phyloP scores from a whole-genome alignment of 306 rosid genomes.

The Fagus crenata region DNA sequence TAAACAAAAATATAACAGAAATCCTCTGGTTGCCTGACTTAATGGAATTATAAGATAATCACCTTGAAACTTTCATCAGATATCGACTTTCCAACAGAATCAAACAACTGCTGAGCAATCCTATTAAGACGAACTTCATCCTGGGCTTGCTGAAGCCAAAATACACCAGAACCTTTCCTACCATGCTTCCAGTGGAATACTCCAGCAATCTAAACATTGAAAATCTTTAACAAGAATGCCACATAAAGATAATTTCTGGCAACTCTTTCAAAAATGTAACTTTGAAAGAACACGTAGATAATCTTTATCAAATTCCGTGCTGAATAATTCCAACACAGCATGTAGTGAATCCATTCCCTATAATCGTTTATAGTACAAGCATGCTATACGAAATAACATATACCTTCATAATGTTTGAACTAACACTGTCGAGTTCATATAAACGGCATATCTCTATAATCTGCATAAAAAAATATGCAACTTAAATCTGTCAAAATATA shows the following conservation, averaged over 20 bases:
- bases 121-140: conserved; percentile 73
- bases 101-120: conserved; percentile 88
- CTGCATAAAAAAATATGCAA: conserved; percentile 45
- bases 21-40: not conserved
- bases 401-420: conserved; percentile 90
- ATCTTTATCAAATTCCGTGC: not conserved
- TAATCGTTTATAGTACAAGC: conserved; percentile 19
- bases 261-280: not conserved
- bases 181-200: conserved; percentile 96
- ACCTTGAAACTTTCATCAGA: conserved; percentile 96
- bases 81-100: conserved; percentile 86
- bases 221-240: conserved; percentile 10
- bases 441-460: conserved; percentile 88
- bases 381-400: not conserved
- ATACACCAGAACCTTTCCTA: conserved; percentile 78
- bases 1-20: not conserved
- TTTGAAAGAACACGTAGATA: not conserved
- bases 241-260: not conserved
- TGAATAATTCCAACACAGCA: not conserved
- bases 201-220: conserved; percentile 72
- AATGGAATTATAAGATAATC: conserved; percentile 18
- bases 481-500: conserved; percentile 21
- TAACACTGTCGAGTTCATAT: conserved; percentile 63
- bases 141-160: conserved; percentile 90
- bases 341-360: not conserved